Base-by-base conservation (phyloP, 345 rosid species). In the Eucalyptus erythrocorys region DNA sequence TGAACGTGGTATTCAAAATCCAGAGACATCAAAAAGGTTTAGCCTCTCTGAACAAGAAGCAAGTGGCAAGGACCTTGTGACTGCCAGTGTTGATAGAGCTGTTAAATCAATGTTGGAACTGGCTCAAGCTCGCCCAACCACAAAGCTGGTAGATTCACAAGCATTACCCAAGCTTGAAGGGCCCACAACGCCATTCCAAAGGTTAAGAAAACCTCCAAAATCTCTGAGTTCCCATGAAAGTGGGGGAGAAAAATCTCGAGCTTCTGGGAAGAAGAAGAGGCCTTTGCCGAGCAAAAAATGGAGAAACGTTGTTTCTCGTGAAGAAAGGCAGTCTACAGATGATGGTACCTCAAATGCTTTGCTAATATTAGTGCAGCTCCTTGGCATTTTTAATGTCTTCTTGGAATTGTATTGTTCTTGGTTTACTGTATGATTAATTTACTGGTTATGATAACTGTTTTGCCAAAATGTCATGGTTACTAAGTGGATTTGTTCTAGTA, bases 261-360 rank as follows among this genome's bases (percentile, higher is more conserved):
- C 66, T 87, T 88, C 89, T 59, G 91, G 90, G 91, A 90, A 86
- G 86, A 95, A 92, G 91, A 96, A 90, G 79, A 95, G 99, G 86
- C 99, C 99, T 91, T 93, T 96, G 91, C 98, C 99, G 40, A 96
- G 92, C 55, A 96, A 92, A 92, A 97, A 94, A 93, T 98, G 98
- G 98, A 94, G 96, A 91, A 94, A 95, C 87, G 92, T 68, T 40
- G 88, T 95, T 91, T 93, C 98, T 84, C 87, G 22, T 10, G 99
- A 98, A 89, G 98, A 96, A 45, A 90, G 85, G 88, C 89, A 88
- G 87, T 91, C 91, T 87, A 94, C 85, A 85, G 94, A 89, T 79
- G 94, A 51, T 89, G 97, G 99, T 98, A 94, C 90, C 91, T 89
- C 68, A 66, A 40, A 49, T 85, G 68, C 53, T 89, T 87, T 76